A percentile compares a stretch with the other conserved stretches of the same genome.
These are phyloP conservation scores for Cytospora piceicola DNA, from an alignment of 2,329 filamentous ascomycete genomes.

Conservation along the genomic window DNA sequence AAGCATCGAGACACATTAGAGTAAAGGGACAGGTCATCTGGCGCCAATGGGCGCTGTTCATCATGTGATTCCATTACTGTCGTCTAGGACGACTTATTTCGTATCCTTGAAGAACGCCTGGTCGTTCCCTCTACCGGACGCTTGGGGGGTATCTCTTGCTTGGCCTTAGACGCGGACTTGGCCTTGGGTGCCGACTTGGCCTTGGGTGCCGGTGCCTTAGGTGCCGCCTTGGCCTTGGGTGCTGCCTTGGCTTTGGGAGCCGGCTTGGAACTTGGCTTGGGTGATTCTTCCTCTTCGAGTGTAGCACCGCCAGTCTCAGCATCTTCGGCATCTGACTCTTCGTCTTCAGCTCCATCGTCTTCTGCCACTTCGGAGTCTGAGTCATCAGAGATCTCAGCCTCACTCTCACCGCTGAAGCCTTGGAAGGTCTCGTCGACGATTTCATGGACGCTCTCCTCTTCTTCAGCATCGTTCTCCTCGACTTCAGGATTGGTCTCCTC, in stretches of 20 bases:
- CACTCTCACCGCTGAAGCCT: conserved; percentile 53
- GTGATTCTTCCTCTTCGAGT: conserved; percentile 10
- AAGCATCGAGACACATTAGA: background rate
- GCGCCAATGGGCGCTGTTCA: conserved; percentile 20
- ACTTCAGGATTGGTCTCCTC: conserved; percentile 14
- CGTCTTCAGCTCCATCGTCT: conserved; percentile 41
- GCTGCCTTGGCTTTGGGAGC: background rate
- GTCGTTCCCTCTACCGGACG: background rate
- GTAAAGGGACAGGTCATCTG: conserved; percentile 15
- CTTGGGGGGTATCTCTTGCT: background rate
- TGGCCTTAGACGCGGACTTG: background rate
- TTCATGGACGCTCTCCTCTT: conserved; percentile 29
- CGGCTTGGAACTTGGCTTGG: background rate
- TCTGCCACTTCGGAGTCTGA: conserved; percentile 28
- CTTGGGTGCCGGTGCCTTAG: background rate
- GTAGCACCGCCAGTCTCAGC: conserved; percentile 19
- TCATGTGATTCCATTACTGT: conserved; percentile 19
- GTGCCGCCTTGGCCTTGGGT: background rate
- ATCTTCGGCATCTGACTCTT: conserved; percentile 17
- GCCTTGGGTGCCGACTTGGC: background rate
- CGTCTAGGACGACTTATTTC: background rate
- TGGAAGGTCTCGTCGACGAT: conserved; percentile 47
- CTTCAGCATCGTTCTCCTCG: conserved; percentile 39
- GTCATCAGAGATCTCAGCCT: conserved; percentile 37
- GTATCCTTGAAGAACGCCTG: conserved; percentile 16